phyloP scores from a whole-genome alignment of 768 basidiomycete species.

The Lactarius quietus region DNA sequence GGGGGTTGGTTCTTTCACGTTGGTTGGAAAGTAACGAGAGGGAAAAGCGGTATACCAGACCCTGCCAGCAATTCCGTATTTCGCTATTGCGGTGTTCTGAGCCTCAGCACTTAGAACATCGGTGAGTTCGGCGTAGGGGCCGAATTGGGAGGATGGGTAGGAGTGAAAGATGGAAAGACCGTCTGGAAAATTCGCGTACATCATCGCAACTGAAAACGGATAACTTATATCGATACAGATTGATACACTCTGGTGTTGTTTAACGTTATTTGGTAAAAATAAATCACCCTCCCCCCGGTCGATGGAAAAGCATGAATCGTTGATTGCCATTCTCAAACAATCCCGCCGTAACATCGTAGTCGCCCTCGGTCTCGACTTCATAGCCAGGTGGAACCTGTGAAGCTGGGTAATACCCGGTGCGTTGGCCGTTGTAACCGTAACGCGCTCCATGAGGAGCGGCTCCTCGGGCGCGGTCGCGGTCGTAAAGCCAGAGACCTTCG shows the following conservation, averaged over 20 bases:
- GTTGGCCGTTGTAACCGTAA: conserved; percentile 40
- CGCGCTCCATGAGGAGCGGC: conserved; percentile 39
- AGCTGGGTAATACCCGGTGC: conserved; percentile 38
- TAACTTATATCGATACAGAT: background rate
- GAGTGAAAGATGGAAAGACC: conserved; percentile 21
- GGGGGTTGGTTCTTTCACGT: background rate
- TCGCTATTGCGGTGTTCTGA: conserved; percentile 58
- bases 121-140: background rate
- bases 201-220: conserved; percentile 1
- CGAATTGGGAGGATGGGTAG: background rate
- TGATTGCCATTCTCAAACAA: conserved; percentile 56
- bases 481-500: conserved; percentile 43
- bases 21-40: conserved; percentile 42
- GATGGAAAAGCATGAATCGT: conserved; percentile 31
- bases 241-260: conserved; percentile 3
- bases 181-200: conserved; percentile 11
- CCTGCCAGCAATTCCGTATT: conserved; percentile 80
- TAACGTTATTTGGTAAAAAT: background rate
- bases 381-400: conserved; percentile 56
- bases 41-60: conserved; percentile 56
- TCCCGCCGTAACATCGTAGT: conserved; percentile 52
- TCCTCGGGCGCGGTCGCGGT: conserved; percentile 26
- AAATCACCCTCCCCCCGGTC: background rate
- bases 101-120: conserved; percentile 33
- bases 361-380: conserved; percentile 37